Evolutionary conservation across 768 basidiomycete species (phyloP).

Genomic region (Phanerodontia chrysosporium): DNA sequence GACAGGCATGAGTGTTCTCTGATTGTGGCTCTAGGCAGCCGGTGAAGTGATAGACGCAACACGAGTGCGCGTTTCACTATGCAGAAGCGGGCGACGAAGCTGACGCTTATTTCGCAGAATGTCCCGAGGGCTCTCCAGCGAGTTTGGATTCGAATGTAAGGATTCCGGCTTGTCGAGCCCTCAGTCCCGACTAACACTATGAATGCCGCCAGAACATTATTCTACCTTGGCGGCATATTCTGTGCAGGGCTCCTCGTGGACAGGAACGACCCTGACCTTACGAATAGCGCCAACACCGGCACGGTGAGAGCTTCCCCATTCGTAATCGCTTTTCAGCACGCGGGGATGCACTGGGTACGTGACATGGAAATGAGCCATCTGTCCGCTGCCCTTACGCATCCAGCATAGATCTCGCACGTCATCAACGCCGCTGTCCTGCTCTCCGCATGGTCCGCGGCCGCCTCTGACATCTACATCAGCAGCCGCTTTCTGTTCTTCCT

Average conservation of each 20-base stretch:
- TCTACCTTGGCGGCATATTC: conserved; percentile 38
- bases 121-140: conserved; percentile 23
- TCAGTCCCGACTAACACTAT: no score
- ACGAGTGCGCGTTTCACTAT: no score
- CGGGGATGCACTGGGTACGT: conserved; percentile 41
- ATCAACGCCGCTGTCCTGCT: conserved; percentile 40
- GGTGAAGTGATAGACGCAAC: conserved; percentile 28
- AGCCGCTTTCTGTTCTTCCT: conserved; percentile 49
- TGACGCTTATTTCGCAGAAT: conserved; percentile 14
- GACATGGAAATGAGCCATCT: not conserved
- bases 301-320: conserved; percentile 39
- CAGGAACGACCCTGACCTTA: conserved; percentile 31
- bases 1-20: not conserved
- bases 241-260: conserved; percentile 39
- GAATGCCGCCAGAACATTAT: conserved; percentile 31
- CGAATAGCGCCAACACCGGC: conserved; percentile 22
- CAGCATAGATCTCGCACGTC: conserved; percentile 32
- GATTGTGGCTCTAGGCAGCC: no score
- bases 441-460: conserved; percentile 55
- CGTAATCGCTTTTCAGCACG: conserved; percentile 40
- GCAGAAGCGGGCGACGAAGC: no score
- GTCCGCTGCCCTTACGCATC: not conserved
- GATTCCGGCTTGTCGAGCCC: no score
- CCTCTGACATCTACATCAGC: conserved; percentile 47
- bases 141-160: conserved; percentile 26